A percentile compares a stretch with the other conserved stretches of the same genome.
These are phyloP conservation scores for Aspergillus pseudotamarii DNA, from an alignment of 2,329 filamentous ascomycete genomes.

Conservation along the genomic window DNA sequence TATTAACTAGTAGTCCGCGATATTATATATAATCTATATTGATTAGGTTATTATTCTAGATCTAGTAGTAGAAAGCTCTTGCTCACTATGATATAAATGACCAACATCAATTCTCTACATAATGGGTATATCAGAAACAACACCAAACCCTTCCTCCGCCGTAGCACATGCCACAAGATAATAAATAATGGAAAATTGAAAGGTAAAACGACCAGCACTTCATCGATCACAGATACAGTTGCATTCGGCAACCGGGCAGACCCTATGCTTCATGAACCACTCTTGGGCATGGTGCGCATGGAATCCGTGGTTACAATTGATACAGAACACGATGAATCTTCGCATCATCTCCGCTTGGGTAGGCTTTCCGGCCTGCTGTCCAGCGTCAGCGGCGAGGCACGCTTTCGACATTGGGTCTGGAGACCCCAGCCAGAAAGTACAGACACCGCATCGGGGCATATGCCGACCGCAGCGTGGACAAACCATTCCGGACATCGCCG, in stretches of 20 bases:
- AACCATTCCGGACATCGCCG: slow-evolving; percentile 52
- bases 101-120: slow-evolving; percentile 3
- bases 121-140: slow-evolving; percentile 8
- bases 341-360: slow-evolving; percentile 52
- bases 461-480: slow-evolving; percentile 65
- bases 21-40: background rate
- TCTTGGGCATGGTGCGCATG: slow-evolving; percentile 65
- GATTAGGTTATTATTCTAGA: background rate
- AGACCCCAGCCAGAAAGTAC: slow-evolving; percentile 63
- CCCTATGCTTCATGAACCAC: slow-evolving; percentile 56
- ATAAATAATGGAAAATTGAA: background rate
- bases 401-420: slow-evolving; percentile 56
- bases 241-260: slow-evolving; percentile 46
- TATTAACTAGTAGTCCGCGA: no score
- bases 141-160: background rate
- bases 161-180: background rate
- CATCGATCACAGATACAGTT: slow-evolving; percentile 45
- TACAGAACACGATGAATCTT: slow-evolving; percentile 62
- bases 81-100: background rate
- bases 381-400: slow-evolving; percentile 37
- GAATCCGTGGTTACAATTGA: slow-evolving; percentile 65
- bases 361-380: slow-evolving; percentile 26
- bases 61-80: background rate
- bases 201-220: slow-evolving; percentile 5
- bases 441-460: slow-evolving; percentile 65